These are phyloP conservation scores for Leucoagaricus sp. DNA, from an alignment of 1,284 basidiomycete species.

Conservation along the genomic window DNA sequence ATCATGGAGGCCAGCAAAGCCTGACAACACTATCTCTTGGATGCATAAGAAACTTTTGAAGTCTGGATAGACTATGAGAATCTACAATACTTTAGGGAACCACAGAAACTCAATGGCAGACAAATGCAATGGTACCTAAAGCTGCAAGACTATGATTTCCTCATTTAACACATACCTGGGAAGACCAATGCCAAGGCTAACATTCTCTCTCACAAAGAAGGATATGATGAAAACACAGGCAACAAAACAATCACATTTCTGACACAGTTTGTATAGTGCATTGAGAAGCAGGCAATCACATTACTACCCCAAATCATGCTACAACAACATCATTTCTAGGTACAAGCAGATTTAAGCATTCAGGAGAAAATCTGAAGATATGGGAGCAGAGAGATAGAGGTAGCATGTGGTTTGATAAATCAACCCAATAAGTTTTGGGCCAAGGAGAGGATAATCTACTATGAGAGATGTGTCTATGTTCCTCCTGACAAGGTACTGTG, in stretches of 20 bases:
- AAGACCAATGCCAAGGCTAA: constrained; percentile 34
- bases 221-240: background rate
- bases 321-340: too few relatives aligned
- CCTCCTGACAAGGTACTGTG: constrained; percentile 21
- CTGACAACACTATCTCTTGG: constrained; percentile 39
- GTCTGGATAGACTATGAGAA: constrained; percentile 45
- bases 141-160: constrained; percentile 25
- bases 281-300: too few relatives aligned
- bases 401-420: background rate
- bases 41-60: constrained; percentile 23
- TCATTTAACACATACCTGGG: constrained; percentile 38
- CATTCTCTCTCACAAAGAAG: constrained; percentile 32
- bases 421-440: background rate
- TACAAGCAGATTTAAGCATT: too few relatives aligned
- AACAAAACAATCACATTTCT: background rate
- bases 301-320: too few relatives aligned
- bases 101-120: constrained; percentile 32
- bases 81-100: constrained; percentile 39
- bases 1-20: constrained; percentile 38
- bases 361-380: background rate
- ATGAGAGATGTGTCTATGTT: constrained; percentile 21
- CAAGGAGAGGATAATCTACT: background rate
- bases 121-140: constrained; percentile 41
- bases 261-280: background rate
- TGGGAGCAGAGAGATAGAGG: background rate